A percentile compares a stretch with the other conserved stretches of the same genome.
Evolutionary conservation across 305 asterid species (phyloP).

Genomic region (Fraxinus sp.): DNA sequence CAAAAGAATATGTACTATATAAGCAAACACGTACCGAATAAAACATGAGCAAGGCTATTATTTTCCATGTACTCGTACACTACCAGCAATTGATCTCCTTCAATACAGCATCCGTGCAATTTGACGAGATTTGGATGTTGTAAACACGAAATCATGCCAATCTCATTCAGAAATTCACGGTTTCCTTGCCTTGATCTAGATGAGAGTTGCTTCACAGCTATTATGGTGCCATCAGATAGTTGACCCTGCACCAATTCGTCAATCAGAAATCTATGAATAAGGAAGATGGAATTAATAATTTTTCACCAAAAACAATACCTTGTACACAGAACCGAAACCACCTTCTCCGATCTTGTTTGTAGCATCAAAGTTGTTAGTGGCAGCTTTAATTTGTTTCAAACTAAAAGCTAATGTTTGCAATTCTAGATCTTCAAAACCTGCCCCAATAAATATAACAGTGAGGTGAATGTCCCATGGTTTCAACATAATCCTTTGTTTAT

Average conservation of each 20-base stretch:
- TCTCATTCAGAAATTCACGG: conserved; percentile 81
- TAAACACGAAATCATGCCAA: conserved; percentile 81
- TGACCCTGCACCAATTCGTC: conserved; percentile 49
- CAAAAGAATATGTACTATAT: not conserved
- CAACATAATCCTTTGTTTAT: not conserved
- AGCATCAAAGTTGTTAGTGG: conserved; percentile 74
- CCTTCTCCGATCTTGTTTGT: conserved; percentile 91
- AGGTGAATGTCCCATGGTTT: not conserved
- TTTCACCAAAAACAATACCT: conserved; percentile 41
- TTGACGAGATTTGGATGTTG: conserved; percentile 55
- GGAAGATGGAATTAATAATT: not conserved
- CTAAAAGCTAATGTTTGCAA: conserved; percentile 71
- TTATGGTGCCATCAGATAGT: conserved; percentile 68
- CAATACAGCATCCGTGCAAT: conserved; percentile 51
- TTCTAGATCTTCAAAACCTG: conserved; percentile 70
- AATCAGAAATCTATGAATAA: conserved; percentile 24
- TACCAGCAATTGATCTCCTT: conserved; percentile 46
- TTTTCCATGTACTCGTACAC: conserved; percentile 55
- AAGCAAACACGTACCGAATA: conserved; percentile 31
- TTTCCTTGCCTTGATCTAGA: conserved; percentile 81
- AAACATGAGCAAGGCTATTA: conserved; percentile 50
- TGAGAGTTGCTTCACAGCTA: conserved; percentile 96
- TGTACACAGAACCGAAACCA: conserved; percentile 92
- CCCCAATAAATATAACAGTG: not conserved
- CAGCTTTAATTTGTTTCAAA: conserved; percentile 74